Evolutionary conservation across 139 green algal species (phyloP).

Genomic region (Cymbomonas tetramitiformis): DNA sequence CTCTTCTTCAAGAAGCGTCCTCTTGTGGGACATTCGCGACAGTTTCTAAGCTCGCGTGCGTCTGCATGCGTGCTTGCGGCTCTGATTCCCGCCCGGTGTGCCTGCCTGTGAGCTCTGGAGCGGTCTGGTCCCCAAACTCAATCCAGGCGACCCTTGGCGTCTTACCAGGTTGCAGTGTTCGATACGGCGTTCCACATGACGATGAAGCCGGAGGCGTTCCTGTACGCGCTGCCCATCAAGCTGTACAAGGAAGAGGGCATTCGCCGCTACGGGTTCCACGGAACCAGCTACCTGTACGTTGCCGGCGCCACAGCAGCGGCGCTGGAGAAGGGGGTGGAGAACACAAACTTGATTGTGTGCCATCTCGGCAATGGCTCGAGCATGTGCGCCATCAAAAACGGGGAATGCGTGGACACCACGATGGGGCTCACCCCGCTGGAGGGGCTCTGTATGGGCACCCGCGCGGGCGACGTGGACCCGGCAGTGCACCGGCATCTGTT

Average conservation of each 20-base stretch:
- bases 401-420: slow-evolving; percentile 55
- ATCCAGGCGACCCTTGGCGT: no score
- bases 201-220: slow-evolving; percentile 60
- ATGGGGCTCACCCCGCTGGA: slow-evolving; percentile 75
- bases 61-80: no score
- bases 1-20: no score
- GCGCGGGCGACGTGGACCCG: slow-evolving; percentile 59
- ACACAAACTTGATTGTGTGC: slow-evolving; percentile 60
- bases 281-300: slow-evolving; percentile 71
- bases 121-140: no score
- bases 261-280: slow-evolving; percentile 71
- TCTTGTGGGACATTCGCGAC: no score
- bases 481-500: slow-evolving; percentile 40
- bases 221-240: slow-evolving; percentile 67
- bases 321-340: slow-evolving; percentile 37
- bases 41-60: no score
- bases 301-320: slow-evolving; percentile 27
- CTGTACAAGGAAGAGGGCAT: slow-evolving; percentile 46
- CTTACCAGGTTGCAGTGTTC: slow-evolving; percentile 74
- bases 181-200: slow-evolving; percentile 83
- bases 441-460: slow-evolving; percentile 37
- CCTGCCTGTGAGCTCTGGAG: no score
- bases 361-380: slow-evolving; percentile 63
- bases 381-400: slow-evolving; percentile 49
- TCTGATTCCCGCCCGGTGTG: no score